These are phyloP conservation scores for Tuber melanosporum DNA, from an alignment of 495 filamentous ascomycete genomes.

Conservation along the genomic window DNA sequence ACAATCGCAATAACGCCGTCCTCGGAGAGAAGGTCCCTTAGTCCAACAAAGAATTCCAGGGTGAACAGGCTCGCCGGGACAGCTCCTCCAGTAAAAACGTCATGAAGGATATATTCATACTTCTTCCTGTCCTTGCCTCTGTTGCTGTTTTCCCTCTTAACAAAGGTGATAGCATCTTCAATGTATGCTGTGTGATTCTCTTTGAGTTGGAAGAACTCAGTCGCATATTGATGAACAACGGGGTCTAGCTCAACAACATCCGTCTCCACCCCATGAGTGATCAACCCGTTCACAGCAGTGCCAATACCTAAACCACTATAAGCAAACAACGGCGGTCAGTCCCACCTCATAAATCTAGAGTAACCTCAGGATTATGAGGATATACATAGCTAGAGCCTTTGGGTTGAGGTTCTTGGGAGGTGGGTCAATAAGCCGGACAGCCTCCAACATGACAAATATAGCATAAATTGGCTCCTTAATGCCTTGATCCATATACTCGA, in stretches of 20 bases:
- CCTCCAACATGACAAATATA: constrained; percentile 87
- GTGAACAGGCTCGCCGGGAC: constrained; percentile 88
- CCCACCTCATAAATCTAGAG: not conserved
- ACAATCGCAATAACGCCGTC: constrained; percentile 87
- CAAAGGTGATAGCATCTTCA: constrained; percentile 72
- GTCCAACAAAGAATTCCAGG: constrained; percentile 63
- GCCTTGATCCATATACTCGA: constrained; percentile 42
- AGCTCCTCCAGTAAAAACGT: constrained; percentile 96
- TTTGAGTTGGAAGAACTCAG: constrained; percentile 73
- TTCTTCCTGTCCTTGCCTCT: constrained; percentile 43
- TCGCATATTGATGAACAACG: constrained; percentile 72
- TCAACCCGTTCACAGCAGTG: constrained; percentile 77
- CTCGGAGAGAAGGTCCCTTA: constrained; percentile 62
- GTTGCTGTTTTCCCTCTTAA: constrained; percentile 43
- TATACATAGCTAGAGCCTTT: constrained; percentile 77
- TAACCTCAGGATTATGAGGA: constrained; percentile 11
- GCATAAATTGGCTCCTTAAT: constrained; percentile 83
- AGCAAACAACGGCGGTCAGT: constrained; percentile 9
- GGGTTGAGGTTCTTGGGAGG: constrained; percentile 47
- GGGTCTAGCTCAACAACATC: constrained; percentile 94
- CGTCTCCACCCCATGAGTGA: constrained; percentile 80
- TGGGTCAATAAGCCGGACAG: constrained; percentile 69
- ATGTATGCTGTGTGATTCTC: constrained; percentile 71
- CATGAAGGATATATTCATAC: constrained; percentile 91
- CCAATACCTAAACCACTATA: constrained; percentile 82